Percentiles rank a stretch among this genome's conserved stretches.
These are phyloP conservation scores for Zasmidium cellare DNA, from an alignment of 2,329 filamentous ascomycete genomes.

Conservation along the genomic window DNA sequence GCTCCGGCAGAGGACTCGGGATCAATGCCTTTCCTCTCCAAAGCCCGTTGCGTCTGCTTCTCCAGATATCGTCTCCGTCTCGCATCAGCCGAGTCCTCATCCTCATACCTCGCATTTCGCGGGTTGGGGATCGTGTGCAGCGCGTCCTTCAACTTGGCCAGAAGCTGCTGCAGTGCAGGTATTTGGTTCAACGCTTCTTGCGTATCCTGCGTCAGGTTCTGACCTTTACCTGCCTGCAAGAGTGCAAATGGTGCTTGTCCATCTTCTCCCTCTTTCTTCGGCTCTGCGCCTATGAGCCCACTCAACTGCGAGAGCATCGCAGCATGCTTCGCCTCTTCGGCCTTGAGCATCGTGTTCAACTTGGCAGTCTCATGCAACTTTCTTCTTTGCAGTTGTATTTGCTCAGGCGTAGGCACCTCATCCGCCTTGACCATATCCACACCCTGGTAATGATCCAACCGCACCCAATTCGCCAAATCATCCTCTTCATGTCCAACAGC, in stretches of 20 bases:
- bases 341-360: conserved; percentile 67
- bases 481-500: conserved; percentile 46
- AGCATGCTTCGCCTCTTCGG: conserved; percentile 72
- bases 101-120: conserved; percentile 29
- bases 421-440: conserved; percentile 31
- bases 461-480: conserved; percentile 74
- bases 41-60: conserved; percentile 70
- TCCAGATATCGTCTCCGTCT: conserved; percentile 83
- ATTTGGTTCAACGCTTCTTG: conserved; percentile 82
- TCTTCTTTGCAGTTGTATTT: conserved; percentile 69
- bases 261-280: conserved; percentile 10
- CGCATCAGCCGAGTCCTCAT: conserved; percentile 55
- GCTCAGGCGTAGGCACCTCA: conserved; percentile 61
- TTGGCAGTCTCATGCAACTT: conserved; percentile 77
- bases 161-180: conserved; percentile 70
- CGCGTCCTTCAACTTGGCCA: conserved; percentile 57
- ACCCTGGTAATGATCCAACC: conserved; percentile 80
- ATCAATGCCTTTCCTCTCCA: conserved; percentile 72
- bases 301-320: conserved; percentile 67
- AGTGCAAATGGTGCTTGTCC: conserved; percentile 53
- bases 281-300: conserved; percentile 49
- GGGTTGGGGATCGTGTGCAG: conserved; percentile 33
- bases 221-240: conserved; percentile 49
- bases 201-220: conserved; percentile 67
- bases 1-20: conserved; percentile 34